Evolutionary conservation across 306 rosid species (phyloP).

Genomic region (Citrullus amarus): DNA sequence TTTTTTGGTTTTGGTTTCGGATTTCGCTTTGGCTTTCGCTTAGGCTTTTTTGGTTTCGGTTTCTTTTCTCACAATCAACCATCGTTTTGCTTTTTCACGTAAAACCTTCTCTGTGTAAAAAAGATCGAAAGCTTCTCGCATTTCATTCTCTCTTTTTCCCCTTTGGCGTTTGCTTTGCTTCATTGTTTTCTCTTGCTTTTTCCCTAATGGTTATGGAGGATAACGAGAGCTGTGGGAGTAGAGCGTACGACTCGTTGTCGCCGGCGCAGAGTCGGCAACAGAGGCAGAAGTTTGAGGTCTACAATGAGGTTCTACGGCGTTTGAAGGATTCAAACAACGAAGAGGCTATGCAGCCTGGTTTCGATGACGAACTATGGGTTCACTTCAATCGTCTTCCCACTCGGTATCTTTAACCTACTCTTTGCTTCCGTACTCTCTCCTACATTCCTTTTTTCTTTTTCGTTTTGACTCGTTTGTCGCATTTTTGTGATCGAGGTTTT

Average conservation of each 20-base stretch:
- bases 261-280: conserved; percentile 50
- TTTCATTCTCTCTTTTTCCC: not conserved
- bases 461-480: not conserved
- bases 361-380: conserved; percentile 75
- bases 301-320: conserved; percentile 90
- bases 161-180: not conserved
- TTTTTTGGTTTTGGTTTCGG: not conserved
- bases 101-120: not conserved
- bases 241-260: conserved; percentile 27
- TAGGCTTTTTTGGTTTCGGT: not conserved
- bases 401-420: conserved; percentile 38
- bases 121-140: not conserved
- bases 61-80: conserved; percentile 14
- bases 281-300: conserved; percentile 58
- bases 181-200: not conserved
- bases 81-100: conserved; percentile 16
- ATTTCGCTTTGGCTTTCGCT: not conserved
- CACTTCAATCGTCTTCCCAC: conserved; percentile 96
- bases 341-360: conserved; percentile 65
- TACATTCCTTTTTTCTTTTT: not conserved
- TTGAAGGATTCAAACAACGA: conserved; percentile 49
- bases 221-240: conserved; percentile 62
- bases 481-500: not conserved
- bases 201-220: conserved; percentile 49
- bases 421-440: conserved; percentile 6